Base-by-base conservation (phyloP, 1,284 basidiomycete species). In the Boletus semigastroideus region DNA sequence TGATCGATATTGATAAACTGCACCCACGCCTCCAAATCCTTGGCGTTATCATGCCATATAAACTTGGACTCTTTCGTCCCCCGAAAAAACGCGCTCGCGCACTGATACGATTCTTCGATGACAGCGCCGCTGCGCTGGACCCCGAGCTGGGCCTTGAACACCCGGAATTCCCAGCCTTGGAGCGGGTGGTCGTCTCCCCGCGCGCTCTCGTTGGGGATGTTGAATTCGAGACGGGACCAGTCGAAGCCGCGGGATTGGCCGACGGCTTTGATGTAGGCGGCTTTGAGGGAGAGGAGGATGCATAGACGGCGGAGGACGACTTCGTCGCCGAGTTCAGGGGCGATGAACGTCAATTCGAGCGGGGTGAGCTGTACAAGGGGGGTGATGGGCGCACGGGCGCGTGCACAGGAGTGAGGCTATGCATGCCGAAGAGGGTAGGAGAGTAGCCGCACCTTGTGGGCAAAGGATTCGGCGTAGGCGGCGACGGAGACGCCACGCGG, bases 1-100 rank as follows among this genome's bases (percentile, higher is more conserved):
- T 88, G 86, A 67, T 90, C 87, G 50, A 89, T 83, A 50, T 84
- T 87, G 61, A 90, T 83, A 59, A 89, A 90, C 70, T 90, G 87
- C 17, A 89, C 86, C 86, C 87, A 87, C 33, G 76, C 78, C 59
- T 86, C 85, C 53, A 90, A 67, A 42, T 87, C 80, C 61, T 83
- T 80, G 42, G 74, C 68, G 36, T 78, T 81, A 46, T 83, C 78
- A 53, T 87, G 79, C 78, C 84, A 90, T n/a, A 88, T 75, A 61
- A 88, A 90, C 53, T 74, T 80, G 51, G 78, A 79, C 54, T 84
- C 79, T 39, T 75, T 72, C 17, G 76, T 79, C 6, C 85, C 84
- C 25, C 87, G 74, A 73, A 86, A 90, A 66, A 87, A 88, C 2
- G 87, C 87, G 44, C 78, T 79, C 8, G 82, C 83, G 63, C 87